Base-by-base conservation (phyloP, 306 rosid species). In the Bauhinia variegata region DNA sequence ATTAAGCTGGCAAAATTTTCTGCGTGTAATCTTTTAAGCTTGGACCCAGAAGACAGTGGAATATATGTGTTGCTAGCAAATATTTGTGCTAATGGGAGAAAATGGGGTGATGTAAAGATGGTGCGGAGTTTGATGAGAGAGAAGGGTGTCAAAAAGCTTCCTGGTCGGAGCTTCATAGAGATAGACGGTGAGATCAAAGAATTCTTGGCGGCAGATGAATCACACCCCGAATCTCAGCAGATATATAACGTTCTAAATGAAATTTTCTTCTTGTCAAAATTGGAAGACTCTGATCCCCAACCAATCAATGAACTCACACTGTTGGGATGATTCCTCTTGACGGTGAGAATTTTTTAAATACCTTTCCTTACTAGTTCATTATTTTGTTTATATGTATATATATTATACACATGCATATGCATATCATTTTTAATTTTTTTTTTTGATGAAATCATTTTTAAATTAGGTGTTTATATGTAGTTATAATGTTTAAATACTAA, bases 31-130 rank as follows among this genome's bases (percentile, higher is more conserved):
- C 84, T 91, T 32, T 34, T 88, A 34, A 85, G 71, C 14, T 75
- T 88, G 82, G 86, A 84, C 78, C 88, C 88, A 0, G 76, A 83
- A 41, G 97, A 88, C 71, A 84, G 93, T 56, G 97, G 96, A 19
- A 70, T 73, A 55, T 88, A 88, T 73, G 78, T 68, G 15, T 67
- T 78, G 66, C 79, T 88, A 54, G 89, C 93, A 59, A 86, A 81
- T 67, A 75, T 74, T 34, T 84, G 83, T 64, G 91, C 93, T 32
- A 70, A 73, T 49, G 85, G 59, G 38, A 74, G 79, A 76, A 73
- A 80, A 73, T 91, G 97, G 97, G 65, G 23, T 50, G 91, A 86
- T 63, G 97, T 86, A 17, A 83, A 79, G 73, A 80, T 57, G 72
- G 84, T 83, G 31, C 78, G 97, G 60, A 80, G 86, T 72, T 52